These are phyloP conservation scores for Aureobasidium sp. DNA, from an alignment of 2,329 filamentous ascomycete genomes.

Conservation along the genomic window DNA sequence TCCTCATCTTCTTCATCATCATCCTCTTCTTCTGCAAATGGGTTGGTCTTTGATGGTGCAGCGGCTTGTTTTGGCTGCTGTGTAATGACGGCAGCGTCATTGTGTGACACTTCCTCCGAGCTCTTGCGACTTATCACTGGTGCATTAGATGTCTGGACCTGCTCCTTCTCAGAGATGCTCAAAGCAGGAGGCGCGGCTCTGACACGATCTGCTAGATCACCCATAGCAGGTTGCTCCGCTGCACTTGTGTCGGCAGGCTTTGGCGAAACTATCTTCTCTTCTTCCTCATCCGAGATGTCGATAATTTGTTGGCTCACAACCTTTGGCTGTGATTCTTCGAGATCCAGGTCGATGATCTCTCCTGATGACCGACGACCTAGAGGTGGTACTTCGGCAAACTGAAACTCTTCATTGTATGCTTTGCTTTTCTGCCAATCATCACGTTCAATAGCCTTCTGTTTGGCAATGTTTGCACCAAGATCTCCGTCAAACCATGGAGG, in stretches of 20 bases:
- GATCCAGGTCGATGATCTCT: conserved; percentile 41
- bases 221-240: conserved; percentile 27
- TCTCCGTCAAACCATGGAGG: conserved; percentile 65
- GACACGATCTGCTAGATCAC: conserved; percentile 35
- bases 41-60: conserved; percentile 3
- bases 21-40: not conserved
- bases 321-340: conserved; percentile 22
- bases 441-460: conserved; percentile 30
- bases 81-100: not conserved
- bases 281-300: conserved; percentile 23
- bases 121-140: not conserved
- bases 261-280: not conserved
- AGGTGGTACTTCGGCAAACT: conserved; percentile 44
- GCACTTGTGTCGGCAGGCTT: not conserved
- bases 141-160: not conserved
- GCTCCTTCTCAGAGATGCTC: not conserved
- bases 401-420: conserved; percentile 47
- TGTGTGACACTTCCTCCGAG: not conserved
- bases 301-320: conserved; percentile 38
- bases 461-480: conserved; percentile 50
- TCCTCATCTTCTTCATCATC: conserved; percentile 24
- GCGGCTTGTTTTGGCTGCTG: conserved; percentile 12
- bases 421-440: conserved; percentile 48
- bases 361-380: conserved; percentile 47
- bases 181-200: conserved; percentile 31